phyloP scores from a whole-genome alignment of 2,329 filamentous ascomycete genomes.

The Colletotrichum magnum region DNA sequence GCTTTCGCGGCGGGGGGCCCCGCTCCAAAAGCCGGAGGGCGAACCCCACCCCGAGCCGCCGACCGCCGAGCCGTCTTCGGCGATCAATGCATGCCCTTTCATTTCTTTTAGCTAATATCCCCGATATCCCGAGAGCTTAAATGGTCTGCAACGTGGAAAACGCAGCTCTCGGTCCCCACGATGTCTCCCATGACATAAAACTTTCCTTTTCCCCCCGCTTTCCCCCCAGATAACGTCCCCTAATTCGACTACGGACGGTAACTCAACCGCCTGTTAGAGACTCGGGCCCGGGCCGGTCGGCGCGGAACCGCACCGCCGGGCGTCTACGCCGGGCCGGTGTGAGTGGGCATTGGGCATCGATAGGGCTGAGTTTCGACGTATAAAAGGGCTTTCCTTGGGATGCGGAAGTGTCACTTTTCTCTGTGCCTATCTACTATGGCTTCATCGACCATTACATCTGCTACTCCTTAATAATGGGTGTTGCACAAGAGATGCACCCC shows the following conservation, averaged over 20 bases:
- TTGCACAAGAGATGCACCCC: too few species aligned
- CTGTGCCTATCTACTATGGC: too few species aligned
- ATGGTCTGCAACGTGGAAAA: background rate
- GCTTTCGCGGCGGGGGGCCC: background rate
- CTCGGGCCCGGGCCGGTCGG: conserved; percentile 9
- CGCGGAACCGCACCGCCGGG: conserved; percentile 10
- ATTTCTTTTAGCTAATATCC: conserved; percentile 34
- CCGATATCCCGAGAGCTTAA: conserved; percentile 28
- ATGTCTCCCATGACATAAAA: background rate
- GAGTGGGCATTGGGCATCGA: background rate
- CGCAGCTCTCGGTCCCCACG: background rate
- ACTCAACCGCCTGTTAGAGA: background rate
- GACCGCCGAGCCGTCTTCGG: conserved; percentile 38
- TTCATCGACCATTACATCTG: background rate
- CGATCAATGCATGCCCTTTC: background rate
- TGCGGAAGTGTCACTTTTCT: background rate
- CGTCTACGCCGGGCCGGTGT: conserved; percentile 8
- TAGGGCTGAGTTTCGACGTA: background rate
- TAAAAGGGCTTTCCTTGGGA: background rate
- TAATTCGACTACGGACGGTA: background rate
- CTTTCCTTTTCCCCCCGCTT: background rate
- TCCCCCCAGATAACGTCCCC: background rate
- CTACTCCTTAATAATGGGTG: background rate
- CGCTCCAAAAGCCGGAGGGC: conserved; percentile 37
- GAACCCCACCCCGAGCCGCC: conserved; percentile 33